Percentiles rank a stretch among this genome's conserved stretches.
phyloP scores from a whole-genome alignment of 2,329 filamentous ascomycete species.

The Pseudogymnoascus sp. region DNA sequence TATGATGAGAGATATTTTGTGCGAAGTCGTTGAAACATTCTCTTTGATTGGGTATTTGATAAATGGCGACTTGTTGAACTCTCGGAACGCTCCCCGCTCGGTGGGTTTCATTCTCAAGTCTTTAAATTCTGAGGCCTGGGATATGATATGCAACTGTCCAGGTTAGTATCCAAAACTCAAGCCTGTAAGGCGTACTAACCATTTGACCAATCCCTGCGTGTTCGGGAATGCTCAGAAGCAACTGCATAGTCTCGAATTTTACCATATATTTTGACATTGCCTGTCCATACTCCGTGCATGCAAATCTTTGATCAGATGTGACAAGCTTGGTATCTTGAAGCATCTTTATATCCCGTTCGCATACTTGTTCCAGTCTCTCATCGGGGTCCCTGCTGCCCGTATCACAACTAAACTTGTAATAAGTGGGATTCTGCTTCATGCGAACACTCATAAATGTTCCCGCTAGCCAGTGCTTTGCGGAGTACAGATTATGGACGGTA shows the following conservation, averaged over 20 bases:
- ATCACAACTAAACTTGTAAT: slow-evolving; percentile 59
- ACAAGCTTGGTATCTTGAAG: slow-evolving; percentile 55
- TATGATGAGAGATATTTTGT: slow-evolving; percentile 73
- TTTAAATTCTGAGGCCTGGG: slow-evolving; percentile 63
- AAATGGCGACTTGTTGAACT: slow-evolving; percentile 60
- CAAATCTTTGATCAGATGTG: slow-evolving; percentile 40
- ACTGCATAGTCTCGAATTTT: slow-evolving; percentile 70
- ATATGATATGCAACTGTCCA: slow-evolving; percentile 54
- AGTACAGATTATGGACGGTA: slow-evolving; percentile 56
- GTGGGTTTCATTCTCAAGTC: slow-evolving; percentile 62
- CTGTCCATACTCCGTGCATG: slow-evolving; percentile 63
- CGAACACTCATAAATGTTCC: slow-evolving; percentile 74
- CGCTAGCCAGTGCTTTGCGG: slow-evolving; percentile 65
- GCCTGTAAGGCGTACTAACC: slow-evolving; percentile 40
- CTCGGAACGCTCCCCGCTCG: slow-evolving; percentile 63
- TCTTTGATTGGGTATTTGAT: slow-evolving; percentile 67
- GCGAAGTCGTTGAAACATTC: slow-evolving; percentile 54
- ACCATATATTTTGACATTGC: slow-evolving; percentile 81
- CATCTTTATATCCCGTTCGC: slow-evolving; percentile 58
- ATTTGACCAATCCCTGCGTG: slow-evolving; percentile 58
- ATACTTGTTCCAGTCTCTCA: slow-evolving; percentile 61
- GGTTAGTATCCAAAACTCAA: not conserved
- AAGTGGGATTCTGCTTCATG: slow-evolving; percentile 58
- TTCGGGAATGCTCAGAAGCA: slow-evolving; percentile 54
- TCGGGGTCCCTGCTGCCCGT: slow-evolving; percentile 46